A percentile compares a stretch with the other conserved stretches of the same genome.
These are phyloP conservation scores for Monosporascus sp. DNA, from an alignment of 2,329 filamentous ascomycete species.

Conservation along the genomic window DNA sequence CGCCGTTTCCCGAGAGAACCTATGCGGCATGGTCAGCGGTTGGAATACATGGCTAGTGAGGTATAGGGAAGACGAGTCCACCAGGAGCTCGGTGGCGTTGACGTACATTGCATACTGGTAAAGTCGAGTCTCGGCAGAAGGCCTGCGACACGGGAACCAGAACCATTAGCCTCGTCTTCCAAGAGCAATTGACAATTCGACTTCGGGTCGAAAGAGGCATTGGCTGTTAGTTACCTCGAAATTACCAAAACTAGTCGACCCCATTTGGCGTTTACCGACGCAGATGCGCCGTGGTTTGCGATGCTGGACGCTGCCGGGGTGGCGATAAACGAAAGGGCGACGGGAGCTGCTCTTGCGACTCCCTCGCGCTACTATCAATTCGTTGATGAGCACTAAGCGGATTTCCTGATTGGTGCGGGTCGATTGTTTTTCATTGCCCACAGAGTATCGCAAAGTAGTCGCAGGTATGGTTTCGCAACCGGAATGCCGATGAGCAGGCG, in stretches of 20 bases:
- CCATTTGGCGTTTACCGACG: constrained; percentile 37
- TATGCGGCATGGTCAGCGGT: constrained; percentile 28
- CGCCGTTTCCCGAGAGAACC: constrained; percentile 59
- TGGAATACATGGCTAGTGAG: not conserved
- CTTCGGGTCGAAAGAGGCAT: not conserved
- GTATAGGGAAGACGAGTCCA: too few species aligned
- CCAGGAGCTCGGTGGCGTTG: not conserved
- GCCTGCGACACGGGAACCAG: constrained; percentile 43
- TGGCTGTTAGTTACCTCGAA: constrained; percentile 44
- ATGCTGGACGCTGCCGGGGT: constrained; percentile 9
- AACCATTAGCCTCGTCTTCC: constrained; percentile 11
- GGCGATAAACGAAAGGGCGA: constrained; percentile 1
- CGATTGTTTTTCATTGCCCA: not conserved
- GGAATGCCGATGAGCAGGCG: not conserved
- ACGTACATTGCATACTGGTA: constrained; percentile 81
- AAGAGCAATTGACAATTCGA: not conserved
- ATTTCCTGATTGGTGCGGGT: not conserved
- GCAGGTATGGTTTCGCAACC: not conserved
- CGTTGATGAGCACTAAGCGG: not conserved
- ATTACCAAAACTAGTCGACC: constrained; percentile 57
- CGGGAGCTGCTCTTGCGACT: too few species aligned
- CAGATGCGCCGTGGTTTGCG: constrained; percentile 10
- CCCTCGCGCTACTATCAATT: too few species aligned
- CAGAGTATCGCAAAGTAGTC: not conserved
- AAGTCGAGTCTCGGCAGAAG: constrained; percentile 78